Base-by-base conservation (phyloP, 768 basidiomycete genomes). In the Auriscalpium vulgare region DNA sequence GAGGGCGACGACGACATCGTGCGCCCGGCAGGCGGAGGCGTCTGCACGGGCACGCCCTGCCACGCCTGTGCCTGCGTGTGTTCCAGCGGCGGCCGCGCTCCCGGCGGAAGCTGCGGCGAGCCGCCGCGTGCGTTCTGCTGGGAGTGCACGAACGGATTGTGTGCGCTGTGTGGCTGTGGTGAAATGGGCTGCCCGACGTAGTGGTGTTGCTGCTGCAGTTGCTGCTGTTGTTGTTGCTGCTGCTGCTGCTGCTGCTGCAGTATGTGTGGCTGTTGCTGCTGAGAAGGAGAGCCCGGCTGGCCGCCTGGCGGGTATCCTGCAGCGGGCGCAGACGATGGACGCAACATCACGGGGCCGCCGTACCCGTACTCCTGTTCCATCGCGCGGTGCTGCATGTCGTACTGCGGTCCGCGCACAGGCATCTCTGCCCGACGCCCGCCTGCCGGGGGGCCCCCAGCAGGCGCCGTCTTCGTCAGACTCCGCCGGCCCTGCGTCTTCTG, bases 311-410 rank as follows among this genome's bases (percentile, higher is more conserved):
- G 16, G 34, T 47, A 37, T 37, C 29, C 53, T 17, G 45, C 13
- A 44, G 13, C 13, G 45, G 45, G 46, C 29, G 53, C 53, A 14
- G 29, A 54, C 9, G 21, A 29, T 8, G 54, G 23, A 13, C 60
- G 58, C 36, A 47, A 38, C 35, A 54, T 35, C 7, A 11, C 57
- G 29, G 38, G 62, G 36, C 51, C 51, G 46, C 51, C 50, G 46
- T 68, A 67, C 36, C 77, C 76, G 60, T 90, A 89, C 67, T 95
- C 91, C 63, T 94, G 87, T 68, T 94, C 90, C 80, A 97, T 92
- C 50, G 86, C 89, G 21, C 88, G 84, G 68, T 92, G 88, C 68
- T 97, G 95, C 81, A 90, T 86, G 65, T 95, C 95, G 67, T 95
- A 97, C 64, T 91, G 88, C 40, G 95, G 91, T 5, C 89, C 84